phyloP scores from a whole-genome alignment of 83 land plant species.

The Picea abies region DNA sequence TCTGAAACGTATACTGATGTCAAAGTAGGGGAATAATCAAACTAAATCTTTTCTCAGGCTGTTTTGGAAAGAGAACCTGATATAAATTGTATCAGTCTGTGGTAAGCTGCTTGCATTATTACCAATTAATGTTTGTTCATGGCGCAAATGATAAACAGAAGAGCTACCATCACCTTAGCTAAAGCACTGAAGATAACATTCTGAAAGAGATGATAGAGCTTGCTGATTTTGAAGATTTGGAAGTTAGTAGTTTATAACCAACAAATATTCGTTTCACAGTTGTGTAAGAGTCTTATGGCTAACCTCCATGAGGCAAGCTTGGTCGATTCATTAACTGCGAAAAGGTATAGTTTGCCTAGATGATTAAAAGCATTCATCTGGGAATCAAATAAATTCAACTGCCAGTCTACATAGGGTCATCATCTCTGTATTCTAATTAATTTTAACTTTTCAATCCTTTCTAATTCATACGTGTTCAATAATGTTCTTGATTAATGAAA shows the following conservation, averaged over 20 bases:
- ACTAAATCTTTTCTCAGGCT: not conserved
- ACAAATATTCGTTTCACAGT: not conserved
- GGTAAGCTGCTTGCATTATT: not conserved
- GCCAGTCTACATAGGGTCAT: too few species aligned
- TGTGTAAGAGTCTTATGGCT: not conserved
- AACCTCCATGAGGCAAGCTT: not conserved
- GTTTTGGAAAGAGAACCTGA: not conserved
- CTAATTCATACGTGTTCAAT: too few species aligned
- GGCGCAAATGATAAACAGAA: not conserved
- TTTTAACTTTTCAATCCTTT: too few species aligned
- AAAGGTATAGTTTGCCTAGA: not conserved
- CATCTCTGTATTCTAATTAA: too few species aligned
- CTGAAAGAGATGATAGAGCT: not conserved
- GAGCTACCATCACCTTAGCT: not conserved
- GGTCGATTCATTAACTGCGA: not conserved
- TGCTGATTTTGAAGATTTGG: not conserved
- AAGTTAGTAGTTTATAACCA: not conserved
- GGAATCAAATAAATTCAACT: not conserved
- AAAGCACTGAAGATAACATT: not conserved
- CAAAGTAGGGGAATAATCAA: not conserved
- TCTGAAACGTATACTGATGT: not conserved
- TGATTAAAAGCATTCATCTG: not conserved
- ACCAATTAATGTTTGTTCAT: not conserved
- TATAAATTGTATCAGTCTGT: not conserved
- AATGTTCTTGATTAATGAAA: too few species aligned